Evolutionary conservation across 208 protist genomes (phyloP), one percentile per base, ranked within the genome.

Genomic region (Tritrichomonas musculus): DNA sequence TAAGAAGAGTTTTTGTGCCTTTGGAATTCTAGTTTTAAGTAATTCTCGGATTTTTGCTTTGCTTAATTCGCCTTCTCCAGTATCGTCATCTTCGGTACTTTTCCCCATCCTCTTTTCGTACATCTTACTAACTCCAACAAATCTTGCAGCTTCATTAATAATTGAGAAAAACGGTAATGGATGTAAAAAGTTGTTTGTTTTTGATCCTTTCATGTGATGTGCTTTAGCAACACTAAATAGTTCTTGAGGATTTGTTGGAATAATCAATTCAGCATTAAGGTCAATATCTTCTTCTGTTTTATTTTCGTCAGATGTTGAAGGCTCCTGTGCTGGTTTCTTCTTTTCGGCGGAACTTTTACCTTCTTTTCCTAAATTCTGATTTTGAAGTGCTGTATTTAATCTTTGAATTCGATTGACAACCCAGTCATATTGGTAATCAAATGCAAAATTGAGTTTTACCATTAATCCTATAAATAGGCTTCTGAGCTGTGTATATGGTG

Each of bases 341-440:
- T n/a, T n/a, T n/a, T n/a, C n/a, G n/a, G n/a, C n/a, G n/a, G n/a
- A n/a, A n/a, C n/a, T n/a, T n/a, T n/a, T n/a, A n/a, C n/a, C n/a
- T n/a, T n/a, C n/a, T n/a, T n/a, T n/a, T n/a, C n/a, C n/a, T n/a
- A n/a, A n/a, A n/a, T n/a, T 60, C n/a, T n/a, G n/a, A n/a, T n/a
- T n/a, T n/a, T n/a, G 69, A 1, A 88, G 30, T 39, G 77, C 41
- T 33, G 13, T 47, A 57, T 88, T 33, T 3, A 88, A 36, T 57
- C 77, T 0, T 36, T 88, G 41, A 0, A 27, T 47, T 33, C n/a
- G 5, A n/a, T 44, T 44, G 33, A 88, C 30, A 57, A 88, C 47
- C 77, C 77, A 88, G 44, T 88, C 77, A 20, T 88, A 88, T 39
- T 88, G 14, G 47, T 33, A 88, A 88, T 88, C 77, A 60, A 57